Conservation (phyloP, 2,329 filamentous ascomycete genomes). For the Beauveria bassiana region DNA sequence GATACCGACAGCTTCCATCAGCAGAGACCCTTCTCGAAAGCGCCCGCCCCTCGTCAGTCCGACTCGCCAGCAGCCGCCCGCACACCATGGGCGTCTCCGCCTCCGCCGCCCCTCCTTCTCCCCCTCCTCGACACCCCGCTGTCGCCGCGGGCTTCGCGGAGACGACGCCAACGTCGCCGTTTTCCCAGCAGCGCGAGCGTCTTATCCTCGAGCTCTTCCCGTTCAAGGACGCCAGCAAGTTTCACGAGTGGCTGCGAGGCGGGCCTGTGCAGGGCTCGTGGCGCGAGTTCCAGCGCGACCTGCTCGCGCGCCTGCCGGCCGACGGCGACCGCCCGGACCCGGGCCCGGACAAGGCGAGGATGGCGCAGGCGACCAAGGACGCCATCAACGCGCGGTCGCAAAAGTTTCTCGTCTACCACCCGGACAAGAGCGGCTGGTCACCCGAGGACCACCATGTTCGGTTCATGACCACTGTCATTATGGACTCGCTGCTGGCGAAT, state of each 20-base stretch:
- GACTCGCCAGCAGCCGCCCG: background rate
- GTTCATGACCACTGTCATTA: conserved; percentile 29
- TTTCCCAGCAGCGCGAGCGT: conserved; percentile 28
- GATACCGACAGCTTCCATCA: background rate
- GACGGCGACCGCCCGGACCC: conserved; percentile 17
- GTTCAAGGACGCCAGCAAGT: conserved; percentile 25
- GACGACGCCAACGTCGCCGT: background rate
- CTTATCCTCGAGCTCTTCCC: conserved; percentile 32
- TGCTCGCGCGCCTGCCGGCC: conserved; percentile 16
- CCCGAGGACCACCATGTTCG: conserved; percentile 30
- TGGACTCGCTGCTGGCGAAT: conserved; percentile 26
- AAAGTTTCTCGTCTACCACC: conserved; percentile 28
- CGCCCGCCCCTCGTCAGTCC: background rate
- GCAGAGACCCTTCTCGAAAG: background rate
- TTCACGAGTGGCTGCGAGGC: conserved; percentile 29
- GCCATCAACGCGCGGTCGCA: conserved; percentile 22
- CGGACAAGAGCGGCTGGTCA: conserved; percentile 29
- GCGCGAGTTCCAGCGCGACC: conserved; percentile 30
- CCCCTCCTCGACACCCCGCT: background rate
- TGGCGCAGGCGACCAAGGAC: conserved; percentile 22
- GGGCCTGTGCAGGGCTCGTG: conserved; percentile 26
- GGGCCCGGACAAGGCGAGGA: conserved; percentile 27
- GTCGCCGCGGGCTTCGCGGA: background rate
- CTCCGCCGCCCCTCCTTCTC: background rate
- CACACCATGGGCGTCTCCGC: conserved; percentile 2